phyloP scores from a whole-genome alignment of 2,329 filamentous ascomycete genomes.

The Paraphaeosphaeria minitans region DNA sequence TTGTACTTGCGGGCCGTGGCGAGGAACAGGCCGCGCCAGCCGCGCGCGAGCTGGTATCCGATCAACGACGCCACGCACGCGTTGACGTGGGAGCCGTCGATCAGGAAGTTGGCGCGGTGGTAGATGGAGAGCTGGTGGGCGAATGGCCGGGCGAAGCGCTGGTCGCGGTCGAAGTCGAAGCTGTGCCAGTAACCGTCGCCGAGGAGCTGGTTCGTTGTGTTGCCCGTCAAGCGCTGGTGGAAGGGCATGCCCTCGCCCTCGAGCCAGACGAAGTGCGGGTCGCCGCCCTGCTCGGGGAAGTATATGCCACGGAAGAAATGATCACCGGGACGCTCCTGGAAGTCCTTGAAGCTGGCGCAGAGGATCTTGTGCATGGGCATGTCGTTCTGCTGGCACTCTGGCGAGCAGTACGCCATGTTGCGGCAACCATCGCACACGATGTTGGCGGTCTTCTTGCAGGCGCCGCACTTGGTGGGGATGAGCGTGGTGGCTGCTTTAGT shows the following conservation, averaged over 20 bases:
- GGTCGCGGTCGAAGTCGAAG: not conserved
- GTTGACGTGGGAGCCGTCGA: not conserved
- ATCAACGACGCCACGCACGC: not conserved
- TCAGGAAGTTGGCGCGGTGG: not conserved
- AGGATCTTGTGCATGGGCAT: constrained; percentile 21
- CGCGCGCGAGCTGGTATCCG: not conserved
- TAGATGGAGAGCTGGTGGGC: not conserved
- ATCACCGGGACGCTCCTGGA: not conserved
- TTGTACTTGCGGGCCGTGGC: not conserved
- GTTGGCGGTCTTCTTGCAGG: not conserved
- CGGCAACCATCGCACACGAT: constrained; percentile 14
- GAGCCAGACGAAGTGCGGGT: constrained; percentile 12
- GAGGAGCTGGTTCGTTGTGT: not conserved
- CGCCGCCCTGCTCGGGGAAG: constrained; percentile 4
- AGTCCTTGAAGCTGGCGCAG: constrained; percentile 15
- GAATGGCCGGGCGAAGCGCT: not conserved
- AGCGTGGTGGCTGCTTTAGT: not conserved
- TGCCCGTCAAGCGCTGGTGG: not conserved
- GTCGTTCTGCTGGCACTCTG: constrained; percentile 20
- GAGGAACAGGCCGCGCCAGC: not conserved
- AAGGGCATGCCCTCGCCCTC: not conserved
- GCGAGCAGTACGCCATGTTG: constrained; percentile 22
- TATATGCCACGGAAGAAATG: constrained; percentile 7
- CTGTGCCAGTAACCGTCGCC: not conserved
- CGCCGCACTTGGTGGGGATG: not conserved